A percentile compares a stretch with the other conserved stretches of the same genome.
phyloP scores from a whole-genome alignment of 1,284 basidiomycete species.

The Ustilago cynodontis region DNA sequence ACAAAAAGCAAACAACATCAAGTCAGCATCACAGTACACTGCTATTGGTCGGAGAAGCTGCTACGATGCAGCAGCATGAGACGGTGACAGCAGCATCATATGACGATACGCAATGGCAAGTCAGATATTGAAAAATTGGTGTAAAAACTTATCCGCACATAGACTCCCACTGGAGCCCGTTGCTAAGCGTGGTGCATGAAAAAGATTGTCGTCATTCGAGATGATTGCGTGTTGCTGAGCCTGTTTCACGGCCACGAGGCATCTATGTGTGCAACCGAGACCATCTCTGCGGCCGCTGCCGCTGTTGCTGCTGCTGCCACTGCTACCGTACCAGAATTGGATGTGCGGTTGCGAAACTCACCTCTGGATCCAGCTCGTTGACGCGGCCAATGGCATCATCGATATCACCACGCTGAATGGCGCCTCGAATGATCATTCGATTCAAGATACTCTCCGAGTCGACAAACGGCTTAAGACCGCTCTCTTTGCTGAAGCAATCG shows the following conservation, averaged over 20 bases:
- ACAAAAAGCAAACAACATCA: background rate
- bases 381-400: slow-evolving; percentile 92
- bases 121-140: slow-evolving; percentile 46
- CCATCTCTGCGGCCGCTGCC: slow-evolving; percentile 12
- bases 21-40: slow-evolving; percentile 10
- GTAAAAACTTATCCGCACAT: slow-evolving; percentile 54
- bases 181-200: slow-evolving; percentile 99
- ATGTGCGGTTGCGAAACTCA: slow-evolving; percentile 72
- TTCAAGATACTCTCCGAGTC: slow-evolving; percentile 93
- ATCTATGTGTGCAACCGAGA: background rate
- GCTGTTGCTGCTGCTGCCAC: slow-evolving; percentile 25
- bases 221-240: background rate
- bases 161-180: slow-evolving; percentile 57
- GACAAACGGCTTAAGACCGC: slow-evolving; percentile 78
- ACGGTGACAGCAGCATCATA: slow-evolving; percentile 4
- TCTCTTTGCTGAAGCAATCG: slow-evolving; percentile 90
- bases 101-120: slow-evolving; percentile 20
- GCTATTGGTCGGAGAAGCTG: background rate
- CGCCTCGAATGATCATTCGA: slow-evolving; percentile 91
- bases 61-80: slow-evolving; percentile 2
- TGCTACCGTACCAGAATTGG: background rate
- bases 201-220: slow-evolving; percentile 72
- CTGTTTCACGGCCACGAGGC: background rate
- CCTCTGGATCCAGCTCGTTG: slow-evolving; percentile 96
- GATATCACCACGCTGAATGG: slow-evolving; percentile 91